Evolutionary conservation across 805 yeast species (phyloP).

Genomic region (Peterozyma xylosa): DNA sequence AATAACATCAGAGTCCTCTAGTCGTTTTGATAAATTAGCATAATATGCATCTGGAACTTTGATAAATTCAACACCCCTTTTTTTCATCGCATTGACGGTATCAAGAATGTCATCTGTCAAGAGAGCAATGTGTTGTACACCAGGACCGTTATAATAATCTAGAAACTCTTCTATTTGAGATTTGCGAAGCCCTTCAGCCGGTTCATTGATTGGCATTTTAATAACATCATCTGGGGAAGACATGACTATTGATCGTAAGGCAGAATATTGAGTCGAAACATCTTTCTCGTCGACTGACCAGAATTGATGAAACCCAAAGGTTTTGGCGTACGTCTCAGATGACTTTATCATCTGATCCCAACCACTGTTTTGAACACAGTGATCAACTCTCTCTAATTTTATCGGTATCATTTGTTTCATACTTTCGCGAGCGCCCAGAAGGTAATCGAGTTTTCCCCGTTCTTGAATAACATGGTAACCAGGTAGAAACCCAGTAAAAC

Average conservation of each 20-base stretch:
- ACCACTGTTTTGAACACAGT: constrained; percentile 71
- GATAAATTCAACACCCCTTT: constrained; percentile 69
- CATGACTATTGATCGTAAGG: constrained; percentile 72
- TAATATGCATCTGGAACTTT: constrained; percentile 54
- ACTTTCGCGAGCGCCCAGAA: constrained; percentile 3
- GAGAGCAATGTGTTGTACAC: constrained; percentile 79
- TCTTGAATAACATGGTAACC: constrained; percentile 21
- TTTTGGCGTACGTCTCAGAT: constrained; percentile 51
- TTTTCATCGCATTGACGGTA: constrained; percentile 43
- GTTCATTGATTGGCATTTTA: constrained; percentile 83
- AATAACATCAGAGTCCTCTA: constrained; percentile 33
- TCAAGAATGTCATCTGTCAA: constrained; percentile 52
- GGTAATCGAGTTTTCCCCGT: constrained; percentile 8
- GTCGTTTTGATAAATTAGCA: constrained; percentile 33
- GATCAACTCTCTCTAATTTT: constrained; percentile 48
- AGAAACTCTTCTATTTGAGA: constrained; percentile 82
- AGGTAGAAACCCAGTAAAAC: constrained; percentile 45
- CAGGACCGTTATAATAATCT: constrained; percentile 71
- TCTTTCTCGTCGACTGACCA: constrained; percentile 83
- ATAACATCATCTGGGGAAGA: constrained; percentile 55
- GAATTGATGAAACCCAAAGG: constrained; percentile 68
- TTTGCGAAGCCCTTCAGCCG: constrained; percentile 57
- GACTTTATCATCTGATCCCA: constrained; percentile 59
- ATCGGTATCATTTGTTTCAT: constrained; percentile 24
- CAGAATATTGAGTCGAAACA: constrained; percentile 62